Evolutionary conservation across 345 rosid genomes (phyloP), one percentile per base, ranked within the genome.

Genomic region (Geranium rotundifolium): DNA sequence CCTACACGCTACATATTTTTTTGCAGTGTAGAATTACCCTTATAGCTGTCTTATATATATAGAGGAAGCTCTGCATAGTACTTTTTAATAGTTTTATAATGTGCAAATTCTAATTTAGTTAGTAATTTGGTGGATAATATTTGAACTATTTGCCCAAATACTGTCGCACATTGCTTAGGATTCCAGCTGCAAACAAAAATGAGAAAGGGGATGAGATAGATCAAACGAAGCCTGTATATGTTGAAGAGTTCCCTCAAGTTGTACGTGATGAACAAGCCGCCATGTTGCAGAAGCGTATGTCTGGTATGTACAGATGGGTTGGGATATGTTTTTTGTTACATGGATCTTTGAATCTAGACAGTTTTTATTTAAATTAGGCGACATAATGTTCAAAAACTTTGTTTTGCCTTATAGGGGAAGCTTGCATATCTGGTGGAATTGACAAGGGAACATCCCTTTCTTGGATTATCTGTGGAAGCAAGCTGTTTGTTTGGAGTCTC

Each of bases 191-290:
- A 3, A 80, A 75, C 59, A 73, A 55, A 62, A 83, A 59, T 67
- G 84, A 81, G 55, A 77, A 70, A 61, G 84, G 72, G 59, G 75
- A 72, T 41, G 84, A 76, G 19, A 54, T 63, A 39, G 91, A 87
- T 72, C 85, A 81, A 34, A 69, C 80, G 17, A 87, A 84, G 75
- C 98, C 97, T 18, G 97, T 92, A 2, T 89, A 85, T 79, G 84
- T 90, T 71, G 91, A 84, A 62, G 97, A 90, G 72, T 89, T 87
- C 70, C 97, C 97, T 19, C 89, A 81, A 58, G 75, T 64, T 12
- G 80, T 89, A 52, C 91, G 90, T 57, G 91, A 84, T 75, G 93
- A 89, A 67, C 91, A 79, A 68, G 66, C 72, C 50, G 70, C 68
- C 61, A 64, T 86, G 69, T 69, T 71, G 15, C 82, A 61, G 68